Base-by-base conservation (phyloP, 2,329 filamentous ascomycete genomes). In the Xylariaceae sp. region DNA sequence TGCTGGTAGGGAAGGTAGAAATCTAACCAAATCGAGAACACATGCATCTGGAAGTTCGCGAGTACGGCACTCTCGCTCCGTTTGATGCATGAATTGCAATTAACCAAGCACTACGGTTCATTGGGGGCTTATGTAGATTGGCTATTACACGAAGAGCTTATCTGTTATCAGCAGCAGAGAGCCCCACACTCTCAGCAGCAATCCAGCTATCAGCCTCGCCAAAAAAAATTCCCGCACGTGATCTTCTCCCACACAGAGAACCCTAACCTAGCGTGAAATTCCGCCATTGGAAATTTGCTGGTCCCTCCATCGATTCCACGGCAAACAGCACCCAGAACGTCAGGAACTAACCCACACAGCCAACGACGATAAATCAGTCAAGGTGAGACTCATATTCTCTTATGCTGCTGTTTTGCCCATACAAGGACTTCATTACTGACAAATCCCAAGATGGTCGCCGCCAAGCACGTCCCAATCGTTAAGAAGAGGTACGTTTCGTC, bases 401-500 rank as follows among this genome's bases (percentile, higher is more conserved):
- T n/a, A 16, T 9, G 32, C 33, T 36, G 22, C 15, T 35, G 16
- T n/a, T 34, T 19, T 19, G 15, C 15, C 34, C 17, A 9, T 29
- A 34, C 28, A 28, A 41, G 24, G 7, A 32, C 38, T 34, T 16
- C 7, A 37, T 39, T 32, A 47, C 51, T 56, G 39, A 56, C 49
- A 26, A 32, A 49, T 57, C 47, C 42, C 50, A 66, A 91, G 90
- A 97, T 97, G 93, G 89, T 91, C 85, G 87, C 91, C 76, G 95
- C 94, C 87, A 94, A 95, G 82, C 93, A 97, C 77, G 83, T 97
- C 70, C 85, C 90, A 67, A 98, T 98, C 82, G 88, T 98, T 69
- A 98, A 98, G 89, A 98, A 98, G 89, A 89, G 22, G 89, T 95
- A 91, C 69, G 89, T 89, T 65, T 26, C 6, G 11, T 26, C 11